phyloP scores from a whole-genome alignment of 2,329 filamentous ascomycete species.

The Neonectria neomacrospora region DNA sequence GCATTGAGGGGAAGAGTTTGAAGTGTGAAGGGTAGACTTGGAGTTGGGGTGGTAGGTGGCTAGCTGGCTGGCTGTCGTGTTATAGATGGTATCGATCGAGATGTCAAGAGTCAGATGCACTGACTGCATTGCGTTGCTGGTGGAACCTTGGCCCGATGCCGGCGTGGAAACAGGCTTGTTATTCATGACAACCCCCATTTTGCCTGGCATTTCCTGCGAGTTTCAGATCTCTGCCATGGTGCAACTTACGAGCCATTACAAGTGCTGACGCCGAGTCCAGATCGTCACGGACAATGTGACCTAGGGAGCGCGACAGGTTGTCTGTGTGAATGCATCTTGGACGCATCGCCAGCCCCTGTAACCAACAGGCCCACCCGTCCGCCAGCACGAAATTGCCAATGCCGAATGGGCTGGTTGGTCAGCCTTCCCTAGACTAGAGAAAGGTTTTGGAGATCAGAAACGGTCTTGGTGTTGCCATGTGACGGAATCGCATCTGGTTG shows the following conservation, averaged over 20 bases:
- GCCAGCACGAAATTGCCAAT: too few relatives aligned
- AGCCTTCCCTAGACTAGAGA: too few relatives aligned
- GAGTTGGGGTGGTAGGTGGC: neutral
- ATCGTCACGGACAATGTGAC: neutral
- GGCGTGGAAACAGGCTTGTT: neutral
- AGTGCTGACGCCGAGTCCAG: neutral
- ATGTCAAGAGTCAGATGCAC: constrained; percentile 2
- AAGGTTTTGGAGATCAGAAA: neutral
- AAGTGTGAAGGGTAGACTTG: neutral
- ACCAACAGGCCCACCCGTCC: neutral
- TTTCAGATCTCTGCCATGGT: neutral
- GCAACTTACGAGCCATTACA: neutral
- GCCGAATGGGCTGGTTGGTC: neutral
- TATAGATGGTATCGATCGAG: neutral
- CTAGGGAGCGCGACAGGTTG: neutral
- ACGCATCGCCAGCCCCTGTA: neutral
- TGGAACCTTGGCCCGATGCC: neutral
- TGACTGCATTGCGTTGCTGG: too few relatives aligned
- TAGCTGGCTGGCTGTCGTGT: neutral
- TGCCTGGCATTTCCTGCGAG: neutral
- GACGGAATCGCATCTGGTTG: neutral
- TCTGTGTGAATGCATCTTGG: neutral
- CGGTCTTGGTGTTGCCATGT: constrained; percentile 3
- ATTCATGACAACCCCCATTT: neutral
- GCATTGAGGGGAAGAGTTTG: neutral